These are phyloP conservation scores for Penicillium verhagenii DNA, from an alignment of 495 filamentous ascomycete species.

Conservation along the genomic window DNA sequence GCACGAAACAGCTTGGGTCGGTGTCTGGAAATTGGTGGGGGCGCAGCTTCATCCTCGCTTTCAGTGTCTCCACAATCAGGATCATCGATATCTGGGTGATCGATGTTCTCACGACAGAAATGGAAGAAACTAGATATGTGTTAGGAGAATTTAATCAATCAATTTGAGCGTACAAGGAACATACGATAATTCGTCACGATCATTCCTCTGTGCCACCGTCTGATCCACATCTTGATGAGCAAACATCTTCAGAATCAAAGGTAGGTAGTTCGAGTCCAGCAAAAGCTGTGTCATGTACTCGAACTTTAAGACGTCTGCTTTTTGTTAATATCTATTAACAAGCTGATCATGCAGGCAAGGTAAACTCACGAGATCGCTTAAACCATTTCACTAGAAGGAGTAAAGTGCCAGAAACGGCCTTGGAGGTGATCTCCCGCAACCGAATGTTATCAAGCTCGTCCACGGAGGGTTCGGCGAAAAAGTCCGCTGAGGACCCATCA, in stretches of 20 bases:
- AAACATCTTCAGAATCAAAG: slow-evolving; percentile 86
- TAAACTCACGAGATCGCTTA: slow-evolving; percentile 80
- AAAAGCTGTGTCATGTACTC: slow-evolving; percentile 94
- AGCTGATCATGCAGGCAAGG: neutral
- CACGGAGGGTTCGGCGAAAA: slow-evolving; percentile 40
- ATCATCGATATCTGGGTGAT: slow-evolving; percentile 34
- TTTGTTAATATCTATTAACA: slow-evolving; percentile 14
- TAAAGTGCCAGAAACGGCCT: slow-evolving; percentile 84
- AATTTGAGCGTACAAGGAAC: slow-evolving; percentile 11
- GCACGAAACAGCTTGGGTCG: slow-evolving; percentile 34
- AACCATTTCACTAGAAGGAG: slow-evolving; percentile 93
- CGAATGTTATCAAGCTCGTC: slow-evolving; percentile 81
- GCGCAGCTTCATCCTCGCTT: slow-evolving; percentile 71
- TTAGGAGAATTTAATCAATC: neutral
- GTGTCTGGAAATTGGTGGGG: slow-evolving; percentile 73
- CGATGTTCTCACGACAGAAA: slow-evolving; percentile 68
- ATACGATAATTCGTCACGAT: slow-evolving; percentile 79
- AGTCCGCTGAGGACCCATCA: slow-evolving; percentile 34
- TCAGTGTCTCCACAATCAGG: slow-evolving; percentile 28
- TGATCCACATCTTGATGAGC: slow-evolving; percentile 89
- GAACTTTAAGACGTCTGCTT: slow-evolving; percentile 84
- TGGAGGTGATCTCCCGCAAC: slow-evolving; percentile 79
- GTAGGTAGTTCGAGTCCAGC: slow-evolving; percentile 90
- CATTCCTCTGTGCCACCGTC: slow-evolving; percentile 79
- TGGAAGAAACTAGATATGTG: slow-evolving; percentile 67